A percentile compares a stretch with the other conserved stretches of the same genome.
Evolutionary conservation across 2,329 filamentous ascomycete species (phyloP).

Genomic region (Fusarium palustre): DNA sequence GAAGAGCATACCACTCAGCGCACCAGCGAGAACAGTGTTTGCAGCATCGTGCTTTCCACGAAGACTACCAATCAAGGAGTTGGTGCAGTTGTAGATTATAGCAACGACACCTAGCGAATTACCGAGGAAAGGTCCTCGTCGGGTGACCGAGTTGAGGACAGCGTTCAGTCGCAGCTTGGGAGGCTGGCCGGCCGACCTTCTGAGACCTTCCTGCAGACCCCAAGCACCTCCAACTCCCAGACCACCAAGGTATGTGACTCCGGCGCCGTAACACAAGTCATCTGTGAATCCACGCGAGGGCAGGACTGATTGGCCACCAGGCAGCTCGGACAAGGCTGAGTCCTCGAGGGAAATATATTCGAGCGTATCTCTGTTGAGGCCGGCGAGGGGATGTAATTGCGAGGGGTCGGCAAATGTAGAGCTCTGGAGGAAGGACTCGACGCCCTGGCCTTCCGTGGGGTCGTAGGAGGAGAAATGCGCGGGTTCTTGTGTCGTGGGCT

Average conservation of each 20-base stretch:
- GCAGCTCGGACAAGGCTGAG: constrained; percentile 85
- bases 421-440: constrained; percentile 85
- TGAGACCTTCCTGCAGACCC: constrained; percentile 91
- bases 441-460: constrained; percentile 79
- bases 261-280: constrained; percentile 97
- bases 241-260: constrained; percentile 91
- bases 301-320: constrained; percentile 86
- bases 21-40: constrained; percentile 89
- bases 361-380: constrained; percentile 90
- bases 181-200: constrained; percentile 78
- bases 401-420: constrained; percentile 86
- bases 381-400: constrained; percentile 90
- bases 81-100: constrained; percentile 94
- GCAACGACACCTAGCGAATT: constrained; percentile 97
- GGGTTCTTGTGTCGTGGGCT: constrained; percentile 59
- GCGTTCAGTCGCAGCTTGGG: constrained; percentile 95
- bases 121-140: constrained; percentile 92
- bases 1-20: constrained; percentile 91
- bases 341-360: constrained; percentile 97
- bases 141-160: constrained; percentile 92
- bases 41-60: constrained; percentile 89
- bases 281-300: constrained; percentile 98
- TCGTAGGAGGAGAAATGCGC: constrained; percentile 72
- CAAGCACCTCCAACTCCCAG: constrained; percentile 88
- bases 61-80: constrained; percentile 82